Percentiles rank a stretch among this genome's conserved stretches.
Evolutionary conservation across 495 filamentous ascomycete species (phyloP).

Genomic region (Saxispiralis lemnorum): DNA sequence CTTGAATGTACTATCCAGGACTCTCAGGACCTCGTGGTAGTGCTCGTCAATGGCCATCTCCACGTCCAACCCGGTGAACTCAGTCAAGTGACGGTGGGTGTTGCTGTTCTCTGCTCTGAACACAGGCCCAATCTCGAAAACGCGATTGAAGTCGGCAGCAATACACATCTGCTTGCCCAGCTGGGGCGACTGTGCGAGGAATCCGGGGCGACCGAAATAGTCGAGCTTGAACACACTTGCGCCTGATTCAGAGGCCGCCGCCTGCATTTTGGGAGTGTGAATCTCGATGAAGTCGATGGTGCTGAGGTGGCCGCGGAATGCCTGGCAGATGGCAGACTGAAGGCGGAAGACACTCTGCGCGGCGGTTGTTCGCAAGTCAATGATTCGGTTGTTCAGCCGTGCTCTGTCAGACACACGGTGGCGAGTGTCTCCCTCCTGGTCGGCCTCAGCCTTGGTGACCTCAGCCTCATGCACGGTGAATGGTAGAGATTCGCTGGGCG

Average conservation of each 20-base stretch:
- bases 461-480: conserved; percentile 51
- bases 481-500: conserved; percentile 38
- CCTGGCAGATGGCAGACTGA: conserved; percentile 59
- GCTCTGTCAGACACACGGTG: conserved; percentile 55
- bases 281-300: conserved; percentile 67
- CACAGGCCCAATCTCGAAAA: conserved; percentile 78
- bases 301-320: conserved; percentile 67
- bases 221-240: conserved; percentile 81
- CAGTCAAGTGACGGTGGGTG: conserved; percentile 89
- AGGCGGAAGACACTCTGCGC: conserved; percentile 76
- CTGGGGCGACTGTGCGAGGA: conserved; percentile 83
- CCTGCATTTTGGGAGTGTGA: conserved; percentile 76
- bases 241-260: conserved; percentile 82
- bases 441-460: conserved; percentile 23
- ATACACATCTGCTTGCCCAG: conserved; percentile 96
- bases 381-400: conserved; percentile 71
- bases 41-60: conserved; percentile 85
- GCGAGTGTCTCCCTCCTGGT: conserved; percentile 19
- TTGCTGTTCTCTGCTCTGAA: conserved; percentile 96
- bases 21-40: conserved; percentile 71
- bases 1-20: conserved; percentile 70
- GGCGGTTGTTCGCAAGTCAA: conserved; percentile 76
- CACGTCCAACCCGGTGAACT: conserved; percentile 93
- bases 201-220: conserved; percentile 77
- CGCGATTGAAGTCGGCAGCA: conserved; percentile 73